These are phyloP conservation scores for Trichoderma sp. DNA, from an alignment of 2,329 filamentous ascomycete genomes.

Conservation along the genomic window DNA sequence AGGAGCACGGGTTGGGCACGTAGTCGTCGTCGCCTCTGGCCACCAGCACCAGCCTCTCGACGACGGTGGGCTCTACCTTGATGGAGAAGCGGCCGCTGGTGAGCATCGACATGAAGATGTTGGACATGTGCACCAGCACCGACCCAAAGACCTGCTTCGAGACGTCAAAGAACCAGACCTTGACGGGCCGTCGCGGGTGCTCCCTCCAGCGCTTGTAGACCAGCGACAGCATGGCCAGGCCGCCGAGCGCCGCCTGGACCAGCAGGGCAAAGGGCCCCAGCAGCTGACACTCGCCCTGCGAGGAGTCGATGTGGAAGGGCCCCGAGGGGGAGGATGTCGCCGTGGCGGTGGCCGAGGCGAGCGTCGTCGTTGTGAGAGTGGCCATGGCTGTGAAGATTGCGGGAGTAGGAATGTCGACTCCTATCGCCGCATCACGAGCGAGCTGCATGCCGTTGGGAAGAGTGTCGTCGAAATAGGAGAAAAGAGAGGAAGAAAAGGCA, in stretches of 20 bases:
- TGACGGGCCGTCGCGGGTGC: constrained; percentile 84
- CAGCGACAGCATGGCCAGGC: constrained; percentile 77
- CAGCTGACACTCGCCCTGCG: constrained; percentile 78
- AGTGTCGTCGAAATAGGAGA: background rate
- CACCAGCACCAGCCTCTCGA: constrained; percentile 42
- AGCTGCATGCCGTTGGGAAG: constrained; percentile 3
- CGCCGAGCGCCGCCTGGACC: constrained; percentile 84
- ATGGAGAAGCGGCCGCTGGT: constrained; percentile 81
- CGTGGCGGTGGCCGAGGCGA: constrained; percentile 23
- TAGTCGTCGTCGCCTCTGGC: constrained; percentile 56
- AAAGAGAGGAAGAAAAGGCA: background rate
- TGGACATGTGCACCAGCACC: constrained; percentile 85
- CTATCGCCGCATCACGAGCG: constrained; percentile 21
- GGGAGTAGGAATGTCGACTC: constrained; percentile 25
- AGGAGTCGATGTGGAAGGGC: constrained; percentile 39
- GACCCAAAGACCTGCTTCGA: constrained; percentile 97
- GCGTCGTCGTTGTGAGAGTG: constrained; percentile 23
- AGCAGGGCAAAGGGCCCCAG: constrained; percentile 89
- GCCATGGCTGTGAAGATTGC: constrained; percentile 5
- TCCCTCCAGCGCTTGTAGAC: constrained; percentile 95
- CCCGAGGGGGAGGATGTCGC: constrained; percentile 31
- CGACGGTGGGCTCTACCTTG: constrained; percentile 50
- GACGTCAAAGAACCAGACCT: constrained; percentile 97
- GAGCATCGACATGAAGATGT: constrained; percentile 95
- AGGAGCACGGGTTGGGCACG: constrained; percentile 90